Base-by-base conservation (phyloP, 768 basidiomycete species). In the Lactarius sp. region DNA sequence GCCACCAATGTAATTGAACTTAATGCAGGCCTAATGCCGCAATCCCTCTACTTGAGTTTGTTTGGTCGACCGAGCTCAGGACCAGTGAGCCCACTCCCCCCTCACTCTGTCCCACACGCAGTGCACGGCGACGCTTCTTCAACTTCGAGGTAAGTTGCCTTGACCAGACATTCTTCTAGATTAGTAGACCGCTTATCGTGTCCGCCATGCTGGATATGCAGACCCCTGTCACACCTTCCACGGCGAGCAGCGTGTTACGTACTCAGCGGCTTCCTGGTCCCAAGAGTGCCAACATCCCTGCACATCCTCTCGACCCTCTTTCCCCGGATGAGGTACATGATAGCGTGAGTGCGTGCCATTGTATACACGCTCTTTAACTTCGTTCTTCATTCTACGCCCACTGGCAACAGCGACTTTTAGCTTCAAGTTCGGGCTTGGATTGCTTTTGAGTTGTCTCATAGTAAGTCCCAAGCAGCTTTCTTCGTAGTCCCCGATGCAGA, bases 281-380 rank as follows among this genome's bases (percentile, higher is more conserved):
- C 22, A 60, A 60, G 27, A 27, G 27, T 27, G 27, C 60, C 10
- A 60, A 59, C 6, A 47, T 56, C 3, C 68, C 68, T 66, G 67
- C 70, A 37, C 75, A 75, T 46, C 75, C 75, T 9, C 68, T 75
- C n/a, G 73, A 75, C 46, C 74, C 74, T 18, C 59, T 75, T 50
- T 70, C 70, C 34, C 70, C 72, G 12, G 70, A 75, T 37, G 75
- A 75, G 70, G 74, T 72, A 60, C 53, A 59, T 60, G 27, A 27
- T 3, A 27, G 1, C 27, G 3, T 27, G 27, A 27, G 27, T 2
- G 27, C 27, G 27, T 3, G 2, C 27, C 27, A 27, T 27, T 27
- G 2, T 3, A 27, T 27, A 27, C 27, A 27, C 27, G 1, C 27
- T 27, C 27, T 27, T 27, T 27, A 27, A 27, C 27, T 27, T 27